Conservation (phyloP, 805 yeast genomes). For the Debaryomyces tyrocola region DNA sequence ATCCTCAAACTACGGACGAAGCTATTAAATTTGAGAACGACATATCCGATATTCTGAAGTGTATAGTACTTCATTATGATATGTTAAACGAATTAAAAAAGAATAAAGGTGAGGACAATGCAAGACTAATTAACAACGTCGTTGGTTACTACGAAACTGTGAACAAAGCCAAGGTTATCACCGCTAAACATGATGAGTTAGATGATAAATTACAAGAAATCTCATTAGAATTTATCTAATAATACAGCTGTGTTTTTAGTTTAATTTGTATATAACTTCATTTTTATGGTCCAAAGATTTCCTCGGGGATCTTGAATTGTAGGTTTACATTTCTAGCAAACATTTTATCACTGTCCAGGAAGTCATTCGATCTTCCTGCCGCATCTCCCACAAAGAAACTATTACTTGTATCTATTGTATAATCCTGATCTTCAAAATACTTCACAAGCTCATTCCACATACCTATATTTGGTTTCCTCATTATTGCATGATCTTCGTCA, state of each 20-base stretch:
- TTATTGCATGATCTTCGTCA: slow-evolving; percentile 32
- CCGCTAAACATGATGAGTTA: slow-evolving; percentile 17
- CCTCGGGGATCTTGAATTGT: slow-evolving; percentile 70
- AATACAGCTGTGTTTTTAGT: neutral
- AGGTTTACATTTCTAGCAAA: slow-evolving; percentile 66
- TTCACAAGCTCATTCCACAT: slow-evolving; percentile 63
- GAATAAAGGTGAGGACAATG: slow-evolving; percentile 16
- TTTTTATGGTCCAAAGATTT: slow-evolving; percentile 38
- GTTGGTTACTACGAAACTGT: slow-evolving; percentile 68
- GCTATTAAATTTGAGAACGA: slow-evolving; percentile 75
- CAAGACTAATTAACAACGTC: slow-evolving; percentile 43
- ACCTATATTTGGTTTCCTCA: slow-evolving; percentile 77
- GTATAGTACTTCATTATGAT: slow-evolving; percentile 36
- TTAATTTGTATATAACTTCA: neutral
- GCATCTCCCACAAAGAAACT: slow-evolving; percentile 93
- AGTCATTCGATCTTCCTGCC: slow-evolving; percentile 79
- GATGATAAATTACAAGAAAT: slow-evolving; percentile 20
- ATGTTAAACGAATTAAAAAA: slow-evolving; percentile 18
- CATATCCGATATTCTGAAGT: slow-evolving; percentile 48
- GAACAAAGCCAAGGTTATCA: slow-evolving; percentile 38
- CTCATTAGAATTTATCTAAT: slow-evolving; percentile 17
- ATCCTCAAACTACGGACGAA: slow-evolving; percentile 62
- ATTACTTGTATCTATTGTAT: slow-evolving; percentile 36
- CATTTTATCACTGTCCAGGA: slow-evolving; percentile 71
- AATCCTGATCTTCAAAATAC: slow-evolving; percentile 30